These are phyloP conservation scores for Mycothermus thermophilus DNA, from an alignment of 495 filamentous ascomycete species.

Conservation along the genomic window DNA sequence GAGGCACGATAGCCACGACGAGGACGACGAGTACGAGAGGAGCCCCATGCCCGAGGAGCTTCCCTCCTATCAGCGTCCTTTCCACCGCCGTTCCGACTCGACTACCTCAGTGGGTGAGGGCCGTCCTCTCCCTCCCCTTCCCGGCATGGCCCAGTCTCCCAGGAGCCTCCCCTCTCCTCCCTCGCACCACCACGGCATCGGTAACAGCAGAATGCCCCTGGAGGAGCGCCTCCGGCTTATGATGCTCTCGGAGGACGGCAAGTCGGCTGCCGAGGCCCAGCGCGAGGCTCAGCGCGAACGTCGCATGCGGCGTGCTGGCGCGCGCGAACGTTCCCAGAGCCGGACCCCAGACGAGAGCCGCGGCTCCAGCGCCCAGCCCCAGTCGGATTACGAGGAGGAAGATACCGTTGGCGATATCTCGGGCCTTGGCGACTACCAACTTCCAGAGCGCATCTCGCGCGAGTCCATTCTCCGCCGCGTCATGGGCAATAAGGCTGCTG, in stretches of 20 bases:
- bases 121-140: slow-evolving; percentile 62
- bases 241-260: slow-evolving; percentile 56
- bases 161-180: slow-evolving; percentile 51
- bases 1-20: slow-evolving; percentile 60
- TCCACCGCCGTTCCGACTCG: slow-evolving; percentile 46
- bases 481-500: slow-evolving; percentile 56
- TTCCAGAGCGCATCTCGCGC: slow-evolving; percentile 70
- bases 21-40: slow-evolving; percentile 64
- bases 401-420: slow-evolving; percentile 42
- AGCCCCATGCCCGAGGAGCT: slow-evolving; percentile 45
- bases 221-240: slow-evolving; percentile 73
- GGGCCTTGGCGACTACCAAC: slow-evolving; percentile 42
- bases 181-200: slow-evolving; percentile 54
- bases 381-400: slow-evolving; percentile 25
- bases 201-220: slow-evolving; percentile 55
- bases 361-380: slow-evolving; percentile 24
- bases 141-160: slow-evolving; percentile 30
- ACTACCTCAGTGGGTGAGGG: slow-evolving; percentile 58
- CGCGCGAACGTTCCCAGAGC: slow-evolving; percentile 31
- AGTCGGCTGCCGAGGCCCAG: slow-evolving; percentile 40
- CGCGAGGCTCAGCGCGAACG: slow-evolving; percentile 50
- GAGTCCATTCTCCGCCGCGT: slow-evolving; percentile 87
- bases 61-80: slow-evolving; percentile 22
- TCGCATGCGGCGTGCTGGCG: slow-evolving; percentile 41
- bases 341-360: slow-evolving; percentile 35